Evolutionary conservation across 1,284 basidiomycete species (phyloP).

Genomic region (Ganoderma multipileum): DNA sequence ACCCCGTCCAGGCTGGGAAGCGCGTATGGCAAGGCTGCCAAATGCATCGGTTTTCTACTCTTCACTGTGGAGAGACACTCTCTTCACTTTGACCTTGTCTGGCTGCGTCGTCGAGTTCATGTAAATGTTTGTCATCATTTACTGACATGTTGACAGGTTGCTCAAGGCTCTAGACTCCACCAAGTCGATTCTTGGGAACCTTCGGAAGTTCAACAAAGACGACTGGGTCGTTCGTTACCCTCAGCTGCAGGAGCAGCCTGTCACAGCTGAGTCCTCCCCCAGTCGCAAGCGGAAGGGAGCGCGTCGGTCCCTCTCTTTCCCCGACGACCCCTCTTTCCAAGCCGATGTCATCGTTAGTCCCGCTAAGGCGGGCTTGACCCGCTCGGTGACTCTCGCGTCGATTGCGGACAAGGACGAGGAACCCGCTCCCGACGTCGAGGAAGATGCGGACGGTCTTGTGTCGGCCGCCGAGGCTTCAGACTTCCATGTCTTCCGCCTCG

Average conservation of each 20-base stretch:
- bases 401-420: slow-evolving; percentile 51
- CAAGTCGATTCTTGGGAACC: slow-evolving; percentile 70
- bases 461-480: slow-evolving; percentile 55
- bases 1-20: background rate
- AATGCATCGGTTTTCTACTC: background rate
- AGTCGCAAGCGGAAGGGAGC: slow-evolving; percentile 46
- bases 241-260: slow-evolving; percentile 55
- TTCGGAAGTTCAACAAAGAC: slow-evolving; percentile 85
- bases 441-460: slow-evolving; percentile 51
- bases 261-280: slow-evolving; percentile 37
- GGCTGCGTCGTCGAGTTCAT: background rate
- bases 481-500: slow-evolving; percentile 89
- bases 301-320: slow-evolving; percentile 81
- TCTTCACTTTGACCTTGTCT: background rate
- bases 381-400: slow-evolving; percentile 63
- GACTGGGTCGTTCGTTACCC: slow-evolving; percentile 92
- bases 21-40: background rate
- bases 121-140: too few relatives aligned
- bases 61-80: background rate
- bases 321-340: slow-evolving; percentile 75
- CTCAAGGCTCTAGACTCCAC: slow-evolving; percentile 79
- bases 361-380: slow-evolving; percentile 55
- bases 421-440: slow-evolving; percentile 36
- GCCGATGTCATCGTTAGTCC: slow-evolving; percentile 72
- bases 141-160: slow-evolving; percentile 56